These are phyloP conservation scores for Knufia fluminis DNA, from an alignment of 2,329 filamentous ascomycete species.

Conservation along the genomic window DNA sequence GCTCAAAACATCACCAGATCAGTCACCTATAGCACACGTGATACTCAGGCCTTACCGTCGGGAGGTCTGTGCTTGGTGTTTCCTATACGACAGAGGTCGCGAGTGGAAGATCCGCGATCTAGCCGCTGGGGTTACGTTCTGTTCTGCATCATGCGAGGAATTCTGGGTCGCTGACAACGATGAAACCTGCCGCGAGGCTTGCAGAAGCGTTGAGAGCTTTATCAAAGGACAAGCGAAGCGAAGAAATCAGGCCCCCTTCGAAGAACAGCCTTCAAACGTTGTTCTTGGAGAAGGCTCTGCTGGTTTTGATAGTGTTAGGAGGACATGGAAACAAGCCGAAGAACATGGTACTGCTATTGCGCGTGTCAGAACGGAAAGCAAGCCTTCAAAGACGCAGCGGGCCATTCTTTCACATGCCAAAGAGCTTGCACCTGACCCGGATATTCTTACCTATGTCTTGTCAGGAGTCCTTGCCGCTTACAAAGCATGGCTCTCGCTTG, in stretches of 20 bases:
- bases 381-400: conserved; percentile 4
- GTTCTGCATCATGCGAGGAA: conserved; percentile 8
- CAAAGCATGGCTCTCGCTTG: not conserved
- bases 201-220: conserved; percentile 2
- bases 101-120: conserved; percentile 13
- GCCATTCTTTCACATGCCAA: not conserved
- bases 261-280: not conserved
- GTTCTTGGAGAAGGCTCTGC: not conserved
- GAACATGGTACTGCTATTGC: not conserved
- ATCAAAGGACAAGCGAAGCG: not conserved
- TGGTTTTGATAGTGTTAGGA: not conserved
- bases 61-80: conserved; percentile 16
- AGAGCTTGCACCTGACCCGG: conserved; percentile 2
- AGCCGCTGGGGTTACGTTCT: conserved; percentile 10
- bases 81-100: conserved; percentile 14
- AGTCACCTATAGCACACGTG: conserved; percentile 11
- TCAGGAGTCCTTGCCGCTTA: conserved; percentile 5
- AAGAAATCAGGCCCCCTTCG: not conserved
- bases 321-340: not conserved
- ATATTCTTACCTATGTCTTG: conserved; percentile 9
- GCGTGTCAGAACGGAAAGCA: not conserved
- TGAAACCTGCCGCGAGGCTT: conserved; percentile 1
- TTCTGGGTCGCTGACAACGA: conserved; percentile 4
- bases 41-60: conserved; percentile 11
- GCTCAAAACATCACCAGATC: conserved; percentile 7